These are phyloP conservation scores for Fusarium ambrosium DNA, from an alignment of 2,329 filamentous ascomycete genomes.

Conservation along the genomic window DNA sequence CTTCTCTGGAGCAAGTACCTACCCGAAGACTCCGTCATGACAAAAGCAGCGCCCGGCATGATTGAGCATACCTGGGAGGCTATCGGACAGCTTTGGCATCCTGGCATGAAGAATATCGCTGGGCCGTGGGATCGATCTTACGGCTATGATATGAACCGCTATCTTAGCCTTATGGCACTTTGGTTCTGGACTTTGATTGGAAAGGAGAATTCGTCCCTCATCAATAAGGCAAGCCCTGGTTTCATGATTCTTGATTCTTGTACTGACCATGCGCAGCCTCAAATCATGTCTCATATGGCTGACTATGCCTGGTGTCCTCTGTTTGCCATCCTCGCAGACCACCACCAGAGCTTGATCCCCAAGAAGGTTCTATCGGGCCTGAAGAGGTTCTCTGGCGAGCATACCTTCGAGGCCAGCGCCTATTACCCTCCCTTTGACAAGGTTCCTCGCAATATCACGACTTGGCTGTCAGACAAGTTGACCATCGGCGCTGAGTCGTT, in stretches of 20 bases:
- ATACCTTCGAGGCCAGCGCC: conserved; percentile 64
- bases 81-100: conserved; percentile 68
- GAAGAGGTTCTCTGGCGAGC: conserved; percentile 64
- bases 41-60: conserved; percentile 64
- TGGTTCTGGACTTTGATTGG: conserved; percentile 72
- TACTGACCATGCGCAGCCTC: conserved; percentile 50
- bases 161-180: conserved; percentile 69
- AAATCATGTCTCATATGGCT: conserved; percentile 69
- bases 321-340: conserved; percentile 66
- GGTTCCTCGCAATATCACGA: conserved; percentile 69
- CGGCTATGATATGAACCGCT: conserved; percentile 74
- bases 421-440: conserved; percentile 71
- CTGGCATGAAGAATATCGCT: conserved; percentile 70
- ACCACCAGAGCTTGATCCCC: conserved; percentile 62
- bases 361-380: conserved; percentile 57
- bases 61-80: conserved; percentile 66
- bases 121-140: conserved; percentile 76
- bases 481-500: conserved; percentile 73
- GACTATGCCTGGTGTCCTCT: conserved; percentile 72
- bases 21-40: conserved; percentile 66
- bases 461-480: conserved; percentile 68
- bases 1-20: conserved; percentile 72
- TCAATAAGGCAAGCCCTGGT: conserved; percentile 46
- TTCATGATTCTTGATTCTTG: neutral
- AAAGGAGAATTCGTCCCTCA: conserved; percentile 57